phyloP scores from a whole-genome alignment of 768 basidiomycete species.

The Gymnopilus junonius region DNA sequence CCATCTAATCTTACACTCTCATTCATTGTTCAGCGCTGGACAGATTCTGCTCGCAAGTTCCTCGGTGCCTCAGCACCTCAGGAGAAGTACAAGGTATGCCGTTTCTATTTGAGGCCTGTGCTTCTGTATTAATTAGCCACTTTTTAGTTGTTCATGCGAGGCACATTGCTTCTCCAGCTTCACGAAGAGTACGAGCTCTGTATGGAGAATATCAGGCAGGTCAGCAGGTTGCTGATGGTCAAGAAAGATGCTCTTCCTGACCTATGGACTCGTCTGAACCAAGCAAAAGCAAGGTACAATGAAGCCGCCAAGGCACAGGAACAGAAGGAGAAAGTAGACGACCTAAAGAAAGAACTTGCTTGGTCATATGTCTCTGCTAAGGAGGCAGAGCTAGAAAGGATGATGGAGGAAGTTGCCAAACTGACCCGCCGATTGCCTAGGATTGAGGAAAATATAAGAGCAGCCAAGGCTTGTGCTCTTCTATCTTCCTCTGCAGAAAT shows the following conservation, averaged over 20 bases:
- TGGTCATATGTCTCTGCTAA: slow-evolving; percentile 86
- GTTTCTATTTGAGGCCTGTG: no score
- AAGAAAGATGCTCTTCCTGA: slow-evolving; percentile 84
- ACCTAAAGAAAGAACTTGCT: slow-evolving; percentile 81
- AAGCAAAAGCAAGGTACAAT: slow-evolving; percentile 61
- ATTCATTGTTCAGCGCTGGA: background rate
- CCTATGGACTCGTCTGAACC: slow-evolving; percentile 58
- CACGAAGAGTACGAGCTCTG: slow-evolving; percentile 85
- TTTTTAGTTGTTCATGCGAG: slow-evolving; percentile 87
- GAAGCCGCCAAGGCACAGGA: slow-evolving; percentile 78
- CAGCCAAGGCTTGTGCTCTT: slow-evolving; percentile 32
- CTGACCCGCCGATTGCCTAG: slow-evolving; percentile 38
- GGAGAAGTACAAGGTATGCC: background rate
- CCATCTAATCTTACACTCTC: background rate
- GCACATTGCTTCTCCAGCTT: slow-evolving; percentile 90
- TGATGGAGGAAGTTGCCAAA: slow-evolving; percentile 40
- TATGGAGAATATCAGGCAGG: slow-evolving; percentile 70
- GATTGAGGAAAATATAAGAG: slow-evolving; percentile 36
- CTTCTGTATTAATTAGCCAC: background rate
- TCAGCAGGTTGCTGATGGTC: slow-evolving; percentile 63
- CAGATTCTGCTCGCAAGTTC: background rate
- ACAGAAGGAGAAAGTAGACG: slow-evolving; percentile 67
- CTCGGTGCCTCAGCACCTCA: background rate
- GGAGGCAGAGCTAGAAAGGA: slow-evolving; percentile 54
- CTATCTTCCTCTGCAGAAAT: background rate